phyloP scores from a whole-genome alignment of 1,284 basidiomycete species.

The Blastosporella zonata region DNA sequence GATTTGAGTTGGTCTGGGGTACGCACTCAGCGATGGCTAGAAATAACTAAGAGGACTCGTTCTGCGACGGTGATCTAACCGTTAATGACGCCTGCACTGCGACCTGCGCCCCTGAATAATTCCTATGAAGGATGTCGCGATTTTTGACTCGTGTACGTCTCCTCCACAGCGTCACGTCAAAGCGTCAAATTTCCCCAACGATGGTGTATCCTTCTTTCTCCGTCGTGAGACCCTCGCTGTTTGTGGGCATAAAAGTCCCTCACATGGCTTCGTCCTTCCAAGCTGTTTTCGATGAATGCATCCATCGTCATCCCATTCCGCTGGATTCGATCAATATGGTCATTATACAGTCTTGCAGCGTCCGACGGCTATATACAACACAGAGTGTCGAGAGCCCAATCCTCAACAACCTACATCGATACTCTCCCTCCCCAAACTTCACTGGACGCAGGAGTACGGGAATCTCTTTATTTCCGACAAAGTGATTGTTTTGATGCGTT shows the following conservation, averaged over 20 bases:
- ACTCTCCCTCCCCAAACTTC: not conserved
- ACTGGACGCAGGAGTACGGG: constrained; percentile 15
- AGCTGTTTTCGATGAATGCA: constrained; percentile 20
- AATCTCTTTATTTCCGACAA: not conserved
- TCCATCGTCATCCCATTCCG: constrained; percentile 11
- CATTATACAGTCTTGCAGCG: not conserved
- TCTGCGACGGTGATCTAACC: too few species aligned
- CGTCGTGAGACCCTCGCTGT: constrained; percentile 10
- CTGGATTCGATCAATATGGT: constrained; percentile 5
- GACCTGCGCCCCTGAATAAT: constrained; percentile 20
- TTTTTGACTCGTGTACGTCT: constrained; percentile 15
- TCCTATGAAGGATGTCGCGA: constrained; percentile 16
- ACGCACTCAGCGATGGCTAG: not conserved
- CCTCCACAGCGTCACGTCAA: constrained; percentile 20
- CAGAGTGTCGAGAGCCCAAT: not conserved
- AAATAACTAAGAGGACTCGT: not conserved
- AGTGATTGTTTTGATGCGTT: not conserved
- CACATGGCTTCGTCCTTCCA: not conserved
- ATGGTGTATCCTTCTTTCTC: constrained; percentile 14
- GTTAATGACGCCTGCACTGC: not conserved
- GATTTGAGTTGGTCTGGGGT: not conserved
- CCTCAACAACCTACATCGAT: not conserved
- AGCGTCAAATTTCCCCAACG: constrained; percentile 15
- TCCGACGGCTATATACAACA: not conserved
- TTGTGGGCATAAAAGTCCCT: constrained; percentile 9